Evolutionary conservation across 208 protist genomes (phyloP).

Genomic region (Endotrypanum monterogeii): DNA sequence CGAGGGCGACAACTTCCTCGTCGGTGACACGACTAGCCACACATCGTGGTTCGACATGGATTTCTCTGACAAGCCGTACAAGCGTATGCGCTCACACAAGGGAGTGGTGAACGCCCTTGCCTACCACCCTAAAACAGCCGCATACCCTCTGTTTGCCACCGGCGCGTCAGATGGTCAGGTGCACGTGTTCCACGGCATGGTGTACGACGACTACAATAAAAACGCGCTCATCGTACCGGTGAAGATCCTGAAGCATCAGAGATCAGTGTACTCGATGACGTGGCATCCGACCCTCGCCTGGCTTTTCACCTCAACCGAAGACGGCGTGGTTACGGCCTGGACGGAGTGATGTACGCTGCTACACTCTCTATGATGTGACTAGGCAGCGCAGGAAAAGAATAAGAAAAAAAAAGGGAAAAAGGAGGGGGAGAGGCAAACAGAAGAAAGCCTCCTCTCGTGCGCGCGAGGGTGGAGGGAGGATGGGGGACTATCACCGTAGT

Average conservation of each 20-base stretch:
- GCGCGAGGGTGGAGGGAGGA: too few relatives aligned
- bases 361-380: not conserved
- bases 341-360: conserved; percentile 59
- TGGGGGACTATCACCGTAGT: not conserved
- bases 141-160: conserved; percentile 97
- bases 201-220: conserved; percentile 97
- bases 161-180: conserved; percentile 96
- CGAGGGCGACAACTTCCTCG: conserved; percentile 97
- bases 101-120: conserved; percentile 91
- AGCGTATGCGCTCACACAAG: conserved; percentile 96
- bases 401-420: too few relatives aligned
- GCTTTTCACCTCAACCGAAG: conserved; percentile 98
- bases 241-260: conserved; percentile 97
- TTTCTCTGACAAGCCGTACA: conserved; percentile 96
- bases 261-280: conserved; percentile 86
- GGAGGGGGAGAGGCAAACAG: too few relatives aligned
- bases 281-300: conserved; percentile 99
- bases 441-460: too few relatives aligned
- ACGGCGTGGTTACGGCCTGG: conserved; percentile 94
- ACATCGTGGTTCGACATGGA: conserved; percentile 99
- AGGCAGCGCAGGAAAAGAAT: not conserved
- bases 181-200: conserved; percentile 95
- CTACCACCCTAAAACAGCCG: conserved; percentile 89
- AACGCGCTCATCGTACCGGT: conserved; percentile 99
- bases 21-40: conserved; percentile 89